Evolutionary conservation across 768 basidiomycete species (phyloP).

Genomic region (Scleroderma citrinum): DNA sequence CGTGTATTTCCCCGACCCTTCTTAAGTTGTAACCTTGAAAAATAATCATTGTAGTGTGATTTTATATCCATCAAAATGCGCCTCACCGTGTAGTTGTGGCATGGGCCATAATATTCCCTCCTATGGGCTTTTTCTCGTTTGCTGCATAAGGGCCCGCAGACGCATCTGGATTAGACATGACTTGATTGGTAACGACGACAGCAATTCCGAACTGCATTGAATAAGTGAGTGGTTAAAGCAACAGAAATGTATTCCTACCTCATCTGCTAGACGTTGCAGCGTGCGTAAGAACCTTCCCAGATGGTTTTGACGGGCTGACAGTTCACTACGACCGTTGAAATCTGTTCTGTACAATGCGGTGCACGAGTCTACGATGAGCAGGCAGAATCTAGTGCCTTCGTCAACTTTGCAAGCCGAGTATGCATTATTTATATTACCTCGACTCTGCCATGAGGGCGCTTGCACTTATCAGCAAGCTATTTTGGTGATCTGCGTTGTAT

Average conservation of each 20-base stretch:
- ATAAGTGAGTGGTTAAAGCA: slow-evolving; percentile 7
- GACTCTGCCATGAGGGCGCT: slow-evolving; percentile 99
- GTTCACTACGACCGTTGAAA: slow-evolving; percentile 90
- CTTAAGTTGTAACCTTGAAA: slow-evolving; percentile 75
- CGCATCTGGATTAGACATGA: slow-evolving; percentile 98
- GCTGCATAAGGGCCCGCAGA: slow-evolving; percentile 81
- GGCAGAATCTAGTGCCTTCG: slow-evolving; percentile 66
- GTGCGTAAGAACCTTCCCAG: slow-evolving; percentile 93
- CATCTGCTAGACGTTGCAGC: slow-evolving; percentile 90
- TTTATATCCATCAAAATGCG: background rate
- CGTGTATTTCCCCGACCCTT: slow-evolving; percentile 90
- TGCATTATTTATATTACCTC: slow-evolving; percentile 49
- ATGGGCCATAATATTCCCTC: slow-evolving; percentile 98
- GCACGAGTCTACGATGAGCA: slow-evolving; percentile 94
- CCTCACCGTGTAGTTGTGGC: slow-evolving; percentile 91
- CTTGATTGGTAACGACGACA: slow-evolving; percentile 96
- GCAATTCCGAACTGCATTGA: slow-evolving; percentile 84
- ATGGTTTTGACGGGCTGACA: slow-evolving; percentile 93
- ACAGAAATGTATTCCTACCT: slow-evolving; percentile 47
- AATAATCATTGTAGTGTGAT: slow-evolving; percentile 5
- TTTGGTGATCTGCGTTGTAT: slow-evolving; percentile 98
- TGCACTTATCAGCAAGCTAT: slow-evolving; percentile 81
- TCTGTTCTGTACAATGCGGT: slow-evolving; percentile 95
- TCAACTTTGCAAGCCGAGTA: slow-evolving; percentile 5
- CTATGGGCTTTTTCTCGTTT: slow-evolving; percentile 97